Percentiles rank a stretch among this genome's conserved stretches.
phyloP scores from a whole-genome alignment of 2,329 filamentous ascomycete species.

The Talaromyces sp. region DNA sequence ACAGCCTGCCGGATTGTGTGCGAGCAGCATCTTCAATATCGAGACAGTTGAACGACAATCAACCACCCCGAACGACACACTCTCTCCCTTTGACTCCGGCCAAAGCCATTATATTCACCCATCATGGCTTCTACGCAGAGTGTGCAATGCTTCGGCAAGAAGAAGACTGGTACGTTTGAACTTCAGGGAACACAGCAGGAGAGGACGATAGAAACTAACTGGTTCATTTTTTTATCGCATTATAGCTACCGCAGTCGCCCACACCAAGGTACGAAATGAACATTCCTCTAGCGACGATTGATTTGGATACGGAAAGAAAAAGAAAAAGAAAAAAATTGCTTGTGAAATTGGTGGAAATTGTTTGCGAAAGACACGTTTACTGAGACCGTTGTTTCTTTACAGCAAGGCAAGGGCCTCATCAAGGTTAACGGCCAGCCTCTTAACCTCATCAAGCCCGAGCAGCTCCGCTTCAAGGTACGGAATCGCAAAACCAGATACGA shows the following conservation, averaged over 20 bases:
- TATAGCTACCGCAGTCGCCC: constrained; percentile 76
- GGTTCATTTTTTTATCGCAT: constrained; percentile 16
- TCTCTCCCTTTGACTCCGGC: constrained; percentile 36
- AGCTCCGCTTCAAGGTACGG: constrained; percentile 91
- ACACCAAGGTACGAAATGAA: constrained; percentile 69
- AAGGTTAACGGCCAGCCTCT: constrained; percentile 99
- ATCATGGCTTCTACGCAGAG: constrained; percentile 74
- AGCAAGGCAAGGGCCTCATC: constrained; percentile 82
- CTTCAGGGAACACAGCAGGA: background rate
- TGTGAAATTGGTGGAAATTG: background rate
- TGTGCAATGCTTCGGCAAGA: constrained; percentile 99
- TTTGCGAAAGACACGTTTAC: constrained; percentile 3
- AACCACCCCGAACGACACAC: constrained; percentile 23
- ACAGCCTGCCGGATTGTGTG: constrained; percentile 20
- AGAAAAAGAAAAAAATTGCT: background rate
- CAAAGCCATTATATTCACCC: constrained; percentile 46
- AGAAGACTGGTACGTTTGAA: constrained; percentile 62
- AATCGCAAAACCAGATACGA: background rate
- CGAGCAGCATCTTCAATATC: constrained; percentile 11
- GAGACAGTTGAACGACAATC: constrained; percentile 4
- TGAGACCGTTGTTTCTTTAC: constrained; percentile 23
- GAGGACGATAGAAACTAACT: constrained; percentile 26
- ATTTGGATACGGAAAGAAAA: background rate
- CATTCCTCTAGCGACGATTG: constrained; percentile 4
- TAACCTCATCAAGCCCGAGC: constrained; percentile 87